A percentile compares a stretch with the other conserved stretches of the same genome.
phyloP scores from a whole-genome alignment of 176 grass and related monocot species.

The Ensete glaucum region DNA sequence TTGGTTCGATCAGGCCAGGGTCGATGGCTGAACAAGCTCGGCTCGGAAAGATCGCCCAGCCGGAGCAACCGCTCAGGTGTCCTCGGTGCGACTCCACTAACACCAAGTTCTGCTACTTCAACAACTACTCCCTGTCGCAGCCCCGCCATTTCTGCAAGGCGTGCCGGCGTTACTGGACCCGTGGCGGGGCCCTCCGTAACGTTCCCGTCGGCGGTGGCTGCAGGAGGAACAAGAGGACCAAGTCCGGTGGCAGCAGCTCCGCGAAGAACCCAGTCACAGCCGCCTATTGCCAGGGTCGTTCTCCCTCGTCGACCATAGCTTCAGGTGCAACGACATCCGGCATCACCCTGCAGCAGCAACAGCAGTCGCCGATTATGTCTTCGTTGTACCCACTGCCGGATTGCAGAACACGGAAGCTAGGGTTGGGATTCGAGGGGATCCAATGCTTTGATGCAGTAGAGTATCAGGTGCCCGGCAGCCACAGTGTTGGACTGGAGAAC shows the following conservation, averaged over 20 bases:
- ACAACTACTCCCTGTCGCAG: constrained; percentile 89
- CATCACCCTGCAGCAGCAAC: constrained; percentile 18
- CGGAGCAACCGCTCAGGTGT: constrained; percentile 75
- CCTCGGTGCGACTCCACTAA: constrained; percentile 89
- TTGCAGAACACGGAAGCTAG: neutral
- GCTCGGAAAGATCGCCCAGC: constrained; percentile 54
- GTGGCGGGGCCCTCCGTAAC: constrained; percentile 73
- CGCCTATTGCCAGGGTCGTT: constrained; percentile 2
- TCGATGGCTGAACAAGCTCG: constrained; percentile 72
- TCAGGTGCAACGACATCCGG: constrained; percentile 10
- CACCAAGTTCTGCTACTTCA: constrained; percentile 99
- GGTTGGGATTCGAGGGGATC: constrained; percentile 54
- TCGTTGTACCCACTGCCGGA: neutral
- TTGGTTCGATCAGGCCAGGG: constrained; percentile 30
- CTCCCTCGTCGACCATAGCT: no score
- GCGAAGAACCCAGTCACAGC: constrained; percentile 25
- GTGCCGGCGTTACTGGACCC: constrained; percentile 96
- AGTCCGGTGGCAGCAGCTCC: constrained; percentile 1
- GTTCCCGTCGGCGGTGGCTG: constrained; percentile 84
- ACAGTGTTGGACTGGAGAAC: constrained; percentile 37
- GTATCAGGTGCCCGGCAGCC: constrained; percentile 41
- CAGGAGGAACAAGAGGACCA: constrained; percentile 79
- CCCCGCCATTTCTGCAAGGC: constrained; percentile 96
- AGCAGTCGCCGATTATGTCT: constrained; percentile 52
- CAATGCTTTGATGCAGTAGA: constrained; percentile 39